Percentiles rank a stretch among this genome's conserved stretches.
Conservation (phyloP, 2,329 filamentous ascomycete species). For the Pseudogymnoascus sp. region DNA sequence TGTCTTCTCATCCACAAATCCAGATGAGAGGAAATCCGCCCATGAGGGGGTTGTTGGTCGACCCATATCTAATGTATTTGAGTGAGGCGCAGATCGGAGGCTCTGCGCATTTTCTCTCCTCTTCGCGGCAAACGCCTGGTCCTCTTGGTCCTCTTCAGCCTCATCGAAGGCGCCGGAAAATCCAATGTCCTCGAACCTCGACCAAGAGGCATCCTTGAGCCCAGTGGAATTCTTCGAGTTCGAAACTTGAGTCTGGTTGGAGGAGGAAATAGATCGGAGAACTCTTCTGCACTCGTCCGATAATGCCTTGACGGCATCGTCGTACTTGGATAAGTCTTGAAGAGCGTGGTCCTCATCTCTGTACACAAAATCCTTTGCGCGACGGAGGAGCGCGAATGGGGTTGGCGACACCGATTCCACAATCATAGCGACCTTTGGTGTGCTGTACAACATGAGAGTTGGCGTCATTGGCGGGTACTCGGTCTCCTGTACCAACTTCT, state of each 20-base stretch:
- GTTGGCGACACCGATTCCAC: constrained; percentile 92
- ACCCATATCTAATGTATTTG: constrained; percentile 57
- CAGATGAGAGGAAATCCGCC: constrained; percentile 80
- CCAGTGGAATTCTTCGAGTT: constrained; percentile 64
- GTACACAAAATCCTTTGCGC: constrained; percentile 93
- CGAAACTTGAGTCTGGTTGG: constrained; percentile 75
- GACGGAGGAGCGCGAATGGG: constrained; percentile 80
- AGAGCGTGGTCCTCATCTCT: constrained; percentile 79
- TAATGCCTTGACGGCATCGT: constrained; percentile 78
- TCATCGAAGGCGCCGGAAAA: constrained; percentile 72
- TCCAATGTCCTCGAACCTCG: constrained; percentile 89
- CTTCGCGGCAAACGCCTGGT: constrained; percentile 26
- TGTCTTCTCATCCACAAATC: constrained; percentile 74
- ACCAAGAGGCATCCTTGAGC: constrained; percentile 84
- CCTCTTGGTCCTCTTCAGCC: constrained; percentile 53
- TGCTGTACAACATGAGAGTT: constrained; percentile 66
- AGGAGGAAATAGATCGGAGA: constrained; percentile 75
- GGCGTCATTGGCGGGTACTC: constrained; percentile 85
- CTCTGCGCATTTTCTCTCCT: constrained; percentile 38
- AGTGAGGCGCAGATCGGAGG: constrained; percentile 58
- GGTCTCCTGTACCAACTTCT: constrained; percentile 83
- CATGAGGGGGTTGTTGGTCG: constrained; percentile 83
- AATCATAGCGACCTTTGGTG: constrained; percentile 91
- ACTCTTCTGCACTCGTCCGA: constrained; percentile 94
- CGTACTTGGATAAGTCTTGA: constrained; percentile 76